Evolutionary conservation across 1,284 basidiomycete genomes (phyloP), one percentile per base, ranked within the genome.

Genomic region (Schizophyllum commune): DNA sequence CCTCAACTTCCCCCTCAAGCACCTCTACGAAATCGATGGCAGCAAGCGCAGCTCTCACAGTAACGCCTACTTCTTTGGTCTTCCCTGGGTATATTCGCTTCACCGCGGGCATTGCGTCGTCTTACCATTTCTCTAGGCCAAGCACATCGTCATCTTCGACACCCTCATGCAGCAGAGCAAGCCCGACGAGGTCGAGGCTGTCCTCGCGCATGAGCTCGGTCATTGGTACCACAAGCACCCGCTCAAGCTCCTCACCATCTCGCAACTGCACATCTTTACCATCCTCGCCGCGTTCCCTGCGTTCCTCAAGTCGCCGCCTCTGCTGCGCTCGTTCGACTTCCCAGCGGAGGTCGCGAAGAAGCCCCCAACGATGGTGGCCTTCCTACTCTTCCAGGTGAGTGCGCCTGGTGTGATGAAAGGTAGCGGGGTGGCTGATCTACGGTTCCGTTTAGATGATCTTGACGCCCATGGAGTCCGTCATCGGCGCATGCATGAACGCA

Each of bases 71-170:
- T 96, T 96, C 80, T 96, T 94, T 67, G 94, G 94, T 63, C 82
- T 96, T 15, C 94, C 93, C 1, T 95, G 92, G 93, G 91, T 92
- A 61, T 74, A 11, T 13, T 20, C 6, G 19, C 34, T 55, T 32
- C 56, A 20, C 52, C n/a, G 59, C 39, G 55, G 9, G 56, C 22
- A 57, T 60, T 4, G 52, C 58, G 32, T 60, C 21, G 6, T 15
- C 27, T 22, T 58, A 61, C 61, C 62, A 3, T 52, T 58, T 83
- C 75, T 21, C 6, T 60, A 81, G 80, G 89, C 86, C 72, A 96
- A 96, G 71, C 94, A 96, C 73, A 96, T 99, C 68, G 96, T 98
- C 71, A 91, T 99, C 68, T 99, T 94, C 72, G 96, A 98, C 71
- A 98, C 96, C 0, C 83, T 99, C 63, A 92, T 98, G 72, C 89